A percentile compares a stretch with the other conserved stretches of the same genome.
These are phyloP conservation scores for Domatiomyces catenatus DNA, from an alignment of 2,329 filamentous ascomycete genomes.

Conservation along the genomic window DNA sequence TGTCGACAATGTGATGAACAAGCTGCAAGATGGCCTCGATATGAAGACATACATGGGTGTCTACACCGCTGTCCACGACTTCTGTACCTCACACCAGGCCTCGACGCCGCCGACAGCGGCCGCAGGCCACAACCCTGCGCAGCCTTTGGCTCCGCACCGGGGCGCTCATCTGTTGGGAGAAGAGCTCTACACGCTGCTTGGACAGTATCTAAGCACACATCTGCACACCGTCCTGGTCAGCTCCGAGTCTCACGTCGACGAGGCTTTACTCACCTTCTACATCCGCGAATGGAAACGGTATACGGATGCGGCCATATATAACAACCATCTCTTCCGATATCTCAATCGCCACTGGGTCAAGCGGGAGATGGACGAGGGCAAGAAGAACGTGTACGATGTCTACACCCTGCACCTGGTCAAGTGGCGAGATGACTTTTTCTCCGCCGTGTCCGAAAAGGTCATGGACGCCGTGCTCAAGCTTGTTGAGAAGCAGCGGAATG, in stretches of 20 bases:
- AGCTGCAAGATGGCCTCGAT: slow-evolving; percentile 81
- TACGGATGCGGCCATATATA: slow-evolving; percentile 89
- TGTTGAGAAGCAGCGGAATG: slow-evolving; percentile 91
- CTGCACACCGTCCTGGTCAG: slow-evolving; percentile 54
- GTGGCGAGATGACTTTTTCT: slow-evolving; percentile 87
- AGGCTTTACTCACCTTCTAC: slow-evolving; percentile 80
- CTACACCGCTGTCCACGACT: slow-evolving; percentile 79
- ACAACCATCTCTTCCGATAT: slow-evolving; percentile 92
- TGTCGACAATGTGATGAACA: slow-evolving; percentile 84
- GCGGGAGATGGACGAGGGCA: slow-evolving; percentile 94
- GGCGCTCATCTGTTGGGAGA: slow-evolving; percentile 79
- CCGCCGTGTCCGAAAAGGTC: slow-evolving; percentile 66
- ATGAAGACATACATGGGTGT: slow-evolving; percentile 51
- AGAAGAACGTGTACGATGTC: slow-evolving; percentile 95
- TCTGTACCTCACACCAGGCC: slow-evolving; percentile 95
- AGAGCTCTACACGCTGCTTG: slow-evolving; percentile 85
- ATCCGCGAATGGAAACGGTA: slow-evolving; percentile 95
- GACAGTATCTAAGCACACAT: slow-evolving; percentile 66
- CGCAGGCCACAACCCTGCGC: slow-evolving; percentile 49
- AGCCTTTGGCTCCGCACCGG: slow-evolving; percentile 5
- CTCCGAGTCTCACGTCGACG: slow-evolving; percentile 70
- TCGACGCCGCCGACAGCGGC: slow-evolving; percentile 45
- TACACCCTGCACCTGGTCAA: slow-evolving; percentile 93
- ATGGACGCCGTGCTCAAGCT: slow-evolving; percentile 92
- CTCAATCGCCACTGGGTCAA: slow-evolving; percentile 98